Conservation (phyloP, 129 eudicot genomes). For the Tagetes erecta region DNA sequence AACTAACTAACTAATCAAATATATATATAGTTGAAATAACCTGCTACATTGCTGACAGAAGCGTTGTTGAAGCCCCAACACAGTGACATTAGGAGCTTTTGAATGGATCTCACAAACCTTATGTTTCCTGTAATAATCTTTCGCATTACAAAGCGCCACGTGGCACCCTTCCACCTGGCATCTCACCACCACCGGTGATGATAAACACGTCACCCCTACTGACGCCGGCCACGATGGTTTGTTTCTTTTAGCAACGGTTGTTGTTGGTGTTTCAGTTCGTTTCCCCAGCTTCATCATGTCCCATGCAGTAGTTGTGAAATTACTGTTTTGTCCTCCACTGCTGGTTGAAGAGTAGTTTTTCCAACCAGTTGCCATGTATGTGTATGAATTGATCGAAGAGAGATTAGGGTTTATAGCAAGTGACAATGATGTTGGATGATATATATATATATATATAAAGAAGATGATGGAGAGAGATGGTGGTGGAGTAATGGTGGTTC, state of each 20-base stretch:
- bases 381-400: background rate
- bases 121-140: conserved; percentile 67
- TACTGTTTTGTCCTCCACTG: conserved; percentile 31
- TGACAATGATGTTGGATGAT: background rate
- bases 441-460: conserved; percentile 13
- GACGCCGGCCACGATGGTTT: background rate
- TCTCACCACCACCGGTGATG: conserved; percentile 20
- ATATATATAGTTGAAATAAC: background rate
- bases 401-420: background rate
- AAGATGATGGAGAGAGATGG: background rate
- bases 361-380: conserved; percentile 48
- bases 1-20: background rate
- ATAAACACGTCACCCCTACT: background rate
- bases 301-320: conserved; percentile 49
- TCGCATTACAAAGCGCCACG: conserved; percentile 46
- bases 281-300: conserved; percentile 32
- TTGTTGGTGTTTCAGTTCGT: conserved; percentile 5
- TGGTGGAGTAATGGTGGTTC: background rate
- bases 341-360: conserved; percentile 24
- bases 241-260: conserved; percentile 37
- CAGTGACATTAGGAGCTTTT: conserved; percentile 48
- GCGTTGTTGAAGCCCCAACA: conserved; percentile 63
- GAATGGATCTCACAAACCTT: conserved; percentile 75
- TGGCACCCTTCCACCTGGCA: conserved; percentile 84
- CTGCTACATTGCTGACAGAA: conserved; percentile 71